Evolutionary conservation across 2,329 filamentous ascomycete genomes (phyloP), one percentile per base, ranked within the genome.

Genomic region (Chrysoporthe deuterocubensis): DNA sequence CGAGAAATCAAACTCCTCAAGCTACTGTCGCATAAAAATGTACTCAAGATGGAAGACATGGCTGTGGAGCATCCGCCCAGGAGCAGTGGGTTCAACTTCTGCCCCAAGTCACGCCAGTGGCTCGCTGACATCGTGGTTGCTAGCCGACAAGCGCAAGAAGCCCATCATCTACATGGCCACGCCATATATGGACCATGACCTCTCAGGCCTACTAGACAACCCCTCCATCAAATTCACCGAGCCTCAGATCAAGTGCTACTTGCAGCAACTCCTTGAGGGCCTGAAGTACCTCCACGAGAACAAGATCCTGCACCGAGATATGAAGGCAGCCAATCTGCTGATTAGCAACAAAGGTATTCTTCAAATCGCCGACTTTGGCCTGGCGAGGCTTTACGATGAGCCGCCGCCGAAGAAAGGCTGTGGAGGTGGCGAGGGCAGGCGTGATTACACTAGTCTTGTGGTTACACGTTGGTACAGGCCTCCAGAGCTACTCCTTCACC

Each of bases 101-200:
- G 66, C 13, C 14, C 61, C 61, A 32, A 62, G 64, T 60, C 37
- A 48, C 52, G 54, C 18, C 54, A 69, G 62, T 57, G 52, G 62
- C 64, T 58, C 48, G 57, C 71, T 73, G 72, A 76, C 71, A 67
- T 9, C 57, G 8, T 52, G 52, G 34, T 57, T 57, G 26, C 70
- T 62, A 90, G 89, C 87, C 73, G 92, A 95, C 77, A 92, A 93
- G 79, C 87, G 90, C 73, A 94, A 92, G 79, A 89, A 90, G 69
- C 90, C 91, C 3, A 94, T 94, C 73, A 94, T 99, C 84, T 98
- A 98, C 81, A 99, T 99, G 96, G 95, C 97, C 63, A 97, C 91
- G 57, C 96, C 95, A 7, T 99, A 99, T 79, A 97, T 98, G 94
- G 94, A 98, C 74, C 96, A 99, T 80, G 96, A 99, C 80, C 86